A percentile compares a stretch with the other conserved stretches of the same genome.
Conservation (phyloP, 164 flowering plant species). For the Buxus sempervirens region DNA sequence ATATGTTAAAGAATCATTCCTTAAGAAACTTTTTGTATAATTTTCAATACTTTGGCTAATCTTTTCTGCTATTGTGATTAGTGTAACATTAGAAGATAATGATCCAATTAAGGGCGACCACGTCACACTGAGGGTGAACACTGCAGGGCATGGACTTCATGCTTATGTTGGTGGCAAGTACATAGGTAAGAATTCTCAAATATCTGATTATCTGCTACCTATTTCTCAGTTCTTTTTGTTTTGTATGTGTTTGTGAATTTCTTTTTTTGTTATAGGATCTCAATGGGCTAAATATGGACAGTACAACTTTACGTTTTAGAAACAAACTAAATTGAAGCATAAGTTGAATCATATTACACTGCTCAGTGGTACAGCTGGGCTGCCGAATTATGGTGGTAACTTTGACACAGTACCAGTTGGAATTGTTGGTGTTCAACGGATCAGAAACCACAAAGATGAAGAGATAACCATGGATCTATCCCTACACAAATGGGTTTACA, state of each 20-base stretch:
- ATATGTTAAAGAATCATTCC: no score
- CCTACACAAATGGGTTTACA: constrained; percentile 20
- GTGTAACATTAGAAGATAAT: constrained; percentile 26
- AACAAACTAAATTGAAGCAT: constrained; percentile 21
- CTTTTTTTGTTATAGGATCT: constrained; percentile 26
- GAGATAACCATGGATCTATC: constrained; percentile 36
- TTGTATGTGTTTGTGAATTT: neutral
- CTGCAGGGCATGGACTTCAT: constrained; percentile 60
- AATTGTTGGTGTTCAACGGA: constrained; percentile 37
- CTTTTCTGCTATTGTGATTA: neutral
- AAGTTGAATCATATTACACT: constrained; percentile 50
- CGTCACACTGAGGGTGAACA: constrained; percentile 46
- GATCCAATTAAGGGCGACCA: constrained; percentile 30
- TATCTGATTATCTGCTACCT: no score
- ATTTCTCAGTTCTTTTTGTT: neutral
- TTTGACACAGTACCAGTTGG: constrained; percentile 40
- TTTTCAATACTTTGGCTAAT: no score
- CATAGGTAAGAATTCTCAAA: no score
- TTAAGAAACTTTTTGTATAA: no score
- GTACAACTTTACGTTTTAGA: constrained; percentile 28
- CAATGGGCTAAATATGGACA: constrained; percentile 30
- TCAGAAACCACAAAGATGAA: constrained; percentile 41
- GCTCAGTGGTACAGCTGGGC: constrained; percentile 60
- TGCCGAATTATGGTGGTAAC: constrained; percentile 53
- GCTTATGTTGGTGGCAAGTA: constrained; percentile 51